Percentiles rank a stretch among this genome's conserved stretches.
Conservation (phyloP, 179 eudicot species). For the Beta macrorhiza region DNA sequence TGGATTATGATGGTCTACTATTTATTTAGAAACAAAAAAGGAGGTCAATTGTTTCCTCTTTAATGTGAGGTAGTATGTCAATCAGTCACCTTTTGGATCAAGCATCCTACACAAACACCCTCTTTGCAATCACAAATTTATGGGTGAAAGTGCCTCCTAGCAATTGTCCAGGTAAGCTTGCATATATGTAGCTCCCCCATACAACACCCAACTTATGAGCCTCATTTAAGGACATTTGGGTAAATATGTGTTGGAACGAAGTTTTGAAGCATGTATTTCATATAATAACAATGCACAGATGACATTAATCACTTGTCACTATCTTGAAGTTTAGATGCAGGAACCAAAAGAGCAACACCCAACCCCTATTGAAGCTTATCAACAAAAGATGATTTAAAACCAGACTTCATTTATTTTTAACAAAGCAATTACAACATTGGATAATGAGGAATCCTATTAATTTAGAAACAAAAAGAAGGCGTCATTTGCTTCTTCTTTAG, state of each 20-base stretch:
- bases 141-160: background rate
- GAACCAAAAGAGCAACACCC: constrained; percentile 15
- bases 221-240: background rate
- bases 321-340: background rate
- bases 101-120: background rate
- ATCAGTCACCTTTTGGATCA: background rate
- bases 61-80: background rate
- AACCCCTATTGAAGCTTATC: background rate
- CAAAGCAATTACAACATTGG: background rate
- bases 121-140: background rate
- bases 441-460: background rate
- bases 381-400: constrained; percentile 33
- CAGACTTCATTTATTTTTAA: constrained; percentile 43
- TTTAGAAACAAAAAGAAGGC: background rate
- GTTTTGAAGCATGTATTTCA: background rate
- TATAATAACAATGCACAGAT: background rate
- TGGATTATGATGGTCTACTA: background rate
- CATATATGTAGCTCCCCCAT: background rate
- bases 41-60: background rate
- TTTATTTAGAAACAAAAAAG: background rate
- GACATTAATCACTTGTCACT: background rate
- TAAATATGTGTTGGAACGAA: background rate
- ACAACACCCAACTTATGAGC: background rate
- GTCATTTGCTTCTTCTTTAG: background rate
- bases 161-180: background rate